Base-by-base conservation (phyloP, 83 land plant species). In the Diphasiastrum complanatum region DNA sequence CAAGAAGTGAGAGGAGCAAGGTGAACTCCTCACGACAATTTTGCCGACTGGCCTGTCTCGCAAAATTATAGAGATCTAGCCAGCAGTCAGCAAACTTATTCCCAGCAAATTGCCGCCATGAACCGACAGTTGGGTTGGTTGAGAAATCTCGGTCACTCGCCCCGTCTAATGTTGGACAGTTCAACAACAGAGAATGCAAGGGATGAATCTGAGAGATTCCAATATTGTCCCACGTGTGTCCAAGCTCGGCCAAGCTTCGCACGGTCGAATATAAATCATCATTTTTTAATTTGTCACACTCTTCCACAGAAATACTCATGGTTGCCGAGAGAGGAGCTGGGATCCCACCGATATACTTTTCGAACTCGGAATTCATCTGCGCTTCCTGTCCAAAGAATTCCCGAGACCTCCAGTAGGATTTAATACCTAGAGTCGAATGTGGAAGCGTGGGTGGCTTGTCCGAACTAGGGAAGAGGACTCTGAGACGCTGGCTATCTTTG, bases 321-420 rank as follows among this genome's bases (percentile, higher is more conserved):
- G 2, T 0, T 58, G 61, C 0, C 0, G 5, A 5, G 6, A 0
- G 2, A 0, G 4, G 61, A 33, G 2, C 20, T 20, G 61, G 61
- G 14, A 45, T 4, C 1, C 4, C 61, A 0, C 61, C 46, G n/a
- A n/a, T n/a, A n/a, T n/a, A n/a, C n/a, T n/a, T n/a, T 22, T 58
- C 61, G 12, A 33, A 0, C 4, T 34, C 19, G 6, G 46, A 4
- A 37, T 11, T 33, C 61, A 58, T 1, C 2, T 4, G 46, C 0
- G 25, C 46, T 33, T 58, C 61, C 1, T 36, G 2, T 58, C 61
- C 61, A 36, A 33, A 6, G n/a, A 18, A 4, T 14, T 6, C 0
- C 1, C 61, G 61, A 0, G 61, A 58, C 43, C 61, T 36, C 61
- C 61, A 58, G 2, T 58, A 58, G 61, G 14, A 58, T 33, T 58